phyloP scores from a whole-genome alignment of 2,329 filamentous ascomycete genomes.

The Stachybotrys elegans region DNA sequence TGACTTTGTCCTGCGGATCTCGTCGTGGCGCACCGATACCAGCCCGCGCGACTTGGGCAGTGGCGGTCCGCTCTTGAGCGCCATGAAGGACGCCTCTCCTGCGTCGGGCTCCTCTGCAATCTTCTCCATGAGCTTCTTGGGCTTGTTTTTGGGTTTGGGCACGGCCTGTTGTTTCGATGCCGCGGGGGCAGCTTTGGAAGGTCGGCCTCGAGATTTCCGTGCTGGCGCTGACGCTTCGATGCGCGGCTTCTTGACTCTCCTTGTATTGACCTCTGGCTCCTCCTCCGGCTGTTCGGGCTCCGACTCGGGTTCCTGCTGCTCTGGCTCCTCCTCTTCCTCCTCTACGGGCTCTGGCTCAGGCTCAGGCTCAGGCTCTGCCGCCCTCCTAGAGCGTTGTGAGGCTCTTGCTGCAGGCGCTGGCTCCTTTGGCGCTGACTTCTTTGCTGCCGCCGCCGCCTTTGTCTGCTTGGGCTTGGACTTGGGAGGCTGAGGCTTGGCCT shows the following conservation, averaged over 20 bases:
- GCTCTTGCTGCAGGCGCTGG: no score
- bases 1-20: conserved; percentile 60
- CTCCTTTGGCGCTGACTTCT: neutral
- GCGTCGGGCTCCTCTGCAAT: conserved; percentile 24
- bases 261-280: conserved; percentile 16
- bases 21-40: conserved; percentile 45
- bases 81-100: conserved; percentile 40
- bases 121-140: conserved; percentile 17
- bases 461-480: neutral
- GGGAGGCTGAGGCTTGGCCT: neutral
- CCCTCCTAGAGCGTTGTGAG: no score
- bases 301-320: neutral
- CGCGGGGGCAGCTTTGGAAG: conserved; percentile 8
- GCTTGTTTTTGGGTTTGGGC: conserved; percentile 19
- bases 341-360: conserved; percentile 13
- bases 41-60: conserved; percentile 51
- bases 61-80: conserved; percentile 49
- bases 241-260: conserved; percentile 20
- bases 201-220: conserved; percentile 8
- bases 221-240: conserved; percentile 15
- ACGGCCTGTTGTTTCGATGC: conserved; percentile 10
- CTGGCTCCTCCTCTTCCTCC: conserved; percentile 6
- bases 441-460: neutral
- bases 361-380: no score
- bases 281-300: conserved; percentile 6